Conservation (phyloP, 78 protist genomes). For the Planoprotostelium fungivorum region DNA sequence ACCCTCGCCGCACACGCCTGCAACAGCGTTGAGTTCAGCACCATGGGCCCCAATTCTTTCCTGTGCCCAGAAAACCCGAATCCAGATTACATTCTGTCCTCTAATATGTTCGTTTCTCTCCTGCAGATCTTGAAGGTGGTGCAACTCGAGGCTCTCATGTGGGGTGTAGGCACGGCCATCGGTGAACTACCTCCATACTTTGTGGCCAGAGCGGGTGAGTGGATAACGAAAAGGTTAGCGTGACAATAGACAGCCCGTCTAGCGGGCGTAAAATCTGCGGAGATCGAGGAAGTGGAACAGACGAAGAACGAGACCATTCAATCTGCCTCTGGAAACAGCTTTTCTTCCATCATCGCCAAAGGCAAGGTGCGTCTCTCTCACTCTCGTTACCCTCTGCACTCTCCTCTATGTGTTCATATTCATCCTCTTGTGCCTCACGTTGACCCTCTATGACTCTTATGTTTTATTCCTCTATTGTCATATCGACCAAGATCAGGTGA, state of each 20-base stretch:
- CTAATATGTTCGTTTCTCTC: slow-evolving; percentile 14
- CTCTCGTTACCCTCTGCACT: too few species aligned
- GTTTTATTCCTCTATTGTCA: slow-evolving; percentile 14
- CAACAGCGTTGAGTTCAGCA: slow-evolving; percentile 27
- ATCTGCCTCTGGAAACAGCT: neutral
- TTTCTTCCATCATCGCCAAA: neutral
- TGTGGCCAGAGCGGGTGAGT: slow-evolving; percentile 61
- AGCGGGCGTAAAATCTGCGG: neutral
- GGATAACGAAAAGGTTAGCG: slow-evolving; percentile 8
- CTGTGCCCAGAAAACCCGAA: slow-evolving; percentile 12
- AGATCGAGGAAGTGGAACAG: slow-evolving; percentile 34
- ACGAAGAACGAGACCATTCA: slow-evolving; percentile 3
- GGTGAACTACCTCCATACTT: slow-evolving; percentile 88
- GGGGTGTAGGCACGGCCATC: slow-evolving; percentile 88
- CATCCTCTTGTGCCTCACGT: too few species aligned
- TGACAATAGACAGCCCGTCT: neutral
- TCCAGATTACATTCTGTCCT: neutral
- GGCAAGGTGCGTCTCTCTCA: slow-evolving; percentile 26
- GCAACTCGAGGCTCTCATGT: slow-evolving; percentile 53
- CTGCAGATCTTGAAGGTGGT: slow-evolving; percentile 25
- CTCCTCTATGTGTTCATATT: too few species aligned
- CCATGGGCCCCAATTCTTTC: slow-evolving; percentile 39
- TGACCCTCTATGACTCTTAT: too few species aligned
- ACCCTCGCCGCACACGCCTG: slow-evolving; percentile 69
- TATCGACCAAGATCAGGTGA: slow-evolving; percentile 11